These are phyloP conservation scores for Lyophyllum semitale DNA, from an alignment of 768 basidiomycete species.

Conservation along the genomic window DNA sequence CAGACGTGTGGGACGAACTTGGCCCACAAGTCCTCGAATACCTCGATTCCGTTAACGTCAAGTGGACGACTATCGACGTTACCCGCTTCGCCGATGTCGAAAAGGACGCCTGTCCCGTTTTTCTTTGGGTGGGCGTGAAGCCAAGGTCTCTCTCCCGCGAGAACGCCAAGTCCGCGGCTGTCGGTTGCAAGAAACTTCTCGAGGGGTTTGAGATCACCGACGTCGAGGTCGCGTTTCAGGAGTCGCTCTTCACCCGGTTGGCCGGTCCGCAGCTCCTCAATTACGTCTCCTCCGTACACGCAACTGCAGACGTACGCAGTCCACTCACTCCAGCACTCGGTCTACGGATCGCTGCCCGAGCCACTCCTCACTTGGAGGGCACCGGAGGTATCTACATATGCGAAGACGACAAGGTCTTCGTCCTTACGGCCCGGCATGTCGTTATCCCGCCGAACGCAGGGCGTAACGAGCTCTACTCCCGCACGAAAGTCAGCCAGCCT, in stretches of 20 bases:
- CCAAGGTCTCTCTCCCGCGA: conserved; percentile 28
- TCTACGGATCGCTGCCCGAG: conserved; percentile 32
- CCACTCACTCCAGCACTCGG: conserved; percentile 38
- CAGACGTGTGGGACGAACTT: conserved; percentile 23
- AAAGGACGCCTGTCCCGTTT: conserved; percentile 18
- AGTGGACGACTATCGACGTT: conserved; percentile 32
- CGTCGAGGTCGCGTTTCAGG: conserved; percentile 33
- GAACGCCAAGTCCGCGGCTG: conserved; percentile 26
- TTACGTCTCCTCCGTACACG: conserved; percentile 23
- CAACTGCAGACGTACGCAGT: conserved; percentile 25
- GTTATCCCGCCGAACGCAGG: conserved; percentile 29
- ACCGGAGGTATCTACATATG: conserved; percentile 36
- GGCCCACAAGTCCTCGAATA: conserved; percentile 18
- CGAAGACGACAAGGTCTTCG: conserved; percentile 20
- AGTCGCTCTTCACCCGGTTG: conserved; percentile 27
- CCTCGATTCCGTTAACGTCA: conserved; percentile 27
- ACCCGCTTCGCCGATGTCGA: conserved; percentile 29
- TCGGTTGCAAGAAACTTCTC: conserved; percentile 26
- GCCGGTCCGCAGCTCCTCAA: conserved; percentile 30
- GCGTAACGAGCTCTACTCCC: conserved; percentile 22
- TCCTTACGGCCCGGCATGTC: conserved; percentile 37
- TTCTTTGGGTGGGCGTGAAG: conserved; percentile 33
- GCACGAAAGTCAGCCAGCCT: conserved; percentile 19
- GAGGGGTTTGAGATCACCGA: conserved; percentile 25
- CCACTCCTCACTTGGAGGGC: conserved; percentile 33